Base-by-base conservation (phyloP, 768 basidiomycete genomes). In the Mycena rosella region DNA sequence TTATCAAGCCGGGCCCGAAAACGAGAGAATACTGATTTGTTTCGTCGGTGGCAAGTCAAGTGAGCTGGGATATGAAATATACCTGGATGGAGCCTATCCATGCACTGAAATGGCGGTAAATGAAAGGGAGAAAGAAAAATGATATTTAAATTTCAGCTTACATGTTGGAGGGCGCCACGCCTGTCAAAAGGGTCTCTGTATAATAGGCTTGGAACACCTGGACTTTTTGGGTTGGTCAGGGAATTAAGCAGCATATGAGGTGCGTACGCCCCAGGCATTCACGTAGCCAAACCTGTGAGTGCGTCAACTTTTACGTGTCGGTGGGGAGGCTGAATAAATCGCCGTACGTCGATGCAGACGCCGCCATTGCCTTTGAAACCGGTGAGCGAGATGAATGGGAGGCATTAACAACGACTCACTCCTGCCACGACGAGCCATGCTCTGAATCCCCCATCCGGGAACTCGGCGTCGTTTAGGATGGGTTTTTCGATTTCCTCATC, bases 81-180 rank as follows among this genome's bases (percentile, higher is more conserved):
- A 84, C 87, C 78, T 88, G 87, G 18, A 83, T 68, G 5, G 88
- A 88, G 15, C 88, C 87, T 13, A 88, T 88, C 87, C 87, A 88
- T 51, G 87, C 84, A 26, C 87, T 87, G 59, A 32, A 9, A 32
- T 22, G 30, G 40, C 11, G 34, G 42, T 51, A 36, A n/a, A 54
- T 24, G 14, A 13, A 7, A 27, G 8, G 3, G 8, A 26, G 47
- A 45, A 26, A 11, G 7, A 0, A 17, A 26, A 18, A 24, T 26
- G 20, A 44, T 6, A 32, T 30, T 17, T 29, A 47, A 24, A n/a
- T n/a, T n/a, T n/a, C n/a, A 17, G 13, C 67, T 10, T 30, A 73
- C 72, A 73, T 73, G 22, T 65, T 57, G 15, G 72, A 73, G 9
- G 72, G 53, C 20, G 72, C 27, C 1, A 55, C 40, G 36, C 67